These are phyloP conservation scores for Talaromyces sp. DNA, from an alignment of 2,329 filamentous ascomycete genomes.

Conservation along the genomic window DNA sequence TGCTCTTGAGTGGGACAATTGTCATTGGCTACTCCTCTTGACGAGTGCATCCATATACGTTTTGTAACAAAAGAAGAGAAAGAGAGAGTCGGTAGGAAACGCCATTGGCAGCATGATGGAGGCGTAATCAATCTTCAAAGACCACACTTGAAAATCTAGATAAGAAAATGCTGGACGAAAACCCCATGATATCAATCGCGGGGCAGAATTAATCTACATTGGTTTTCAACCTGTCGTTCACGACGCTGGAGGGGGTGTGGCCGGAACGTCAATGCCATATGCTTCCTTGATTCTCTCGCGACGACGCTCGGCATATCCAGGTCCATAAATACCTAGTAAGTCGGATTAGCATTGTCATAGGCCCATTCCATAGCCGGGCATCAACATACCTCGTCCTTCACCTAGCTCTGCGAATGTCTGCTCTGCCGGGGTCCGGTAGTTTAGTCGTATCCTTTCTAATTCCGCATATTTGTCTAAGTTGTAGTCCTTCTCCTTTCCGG, in stretches of 20 bases:
- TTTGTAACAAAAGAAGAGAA: not conserved
- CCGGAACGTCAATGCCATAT: slow-evolving; percentile 81
- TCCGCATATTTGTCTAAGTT: slow-evolving; percentile 71
- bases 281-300: slow-evolving; percentile 77
- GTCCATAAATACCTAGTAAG: slow-evolving; percentile 68
- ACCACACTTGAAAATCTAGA: not conserved
- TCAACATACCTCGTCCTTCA: slow-evolving; percentile 74
- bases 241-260: slow-evolving; percentile 50
- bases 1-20: no score
- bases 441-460: slow-evolving; percentile 71
- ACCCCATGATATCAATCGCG: slow-evolving; percentile 7
- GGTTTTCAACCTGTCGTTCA: slow-evolving; percentile 28
- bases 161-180: slow-evolving; percentile 9
- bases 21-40: not conserved
- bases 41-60: not conserved
- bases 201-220: slow-evolving; percentile 31
- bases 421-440: slow-evolving; percentile 70
- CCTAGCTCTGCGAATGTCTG: slow-evolving; percentile 80
- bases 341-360: slow-evolving; percentile 7
- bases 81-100: not conserved
- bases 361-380: not conserved
- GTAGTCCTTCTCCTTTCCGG: slow-evolving; percentile 55
- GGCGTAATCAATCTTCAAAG: not conserved
- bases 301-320: slow-evolving; percentile 82
- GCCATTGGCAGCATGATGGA: not conserved